Percentiles rank a stretch among this genome's conserved stretches.
These are phyloP conservation scores for Hysterangium stoloniferum DNA, from an alignment of 768 basidiomycete species.

Conservation along the genomic window DNA sequence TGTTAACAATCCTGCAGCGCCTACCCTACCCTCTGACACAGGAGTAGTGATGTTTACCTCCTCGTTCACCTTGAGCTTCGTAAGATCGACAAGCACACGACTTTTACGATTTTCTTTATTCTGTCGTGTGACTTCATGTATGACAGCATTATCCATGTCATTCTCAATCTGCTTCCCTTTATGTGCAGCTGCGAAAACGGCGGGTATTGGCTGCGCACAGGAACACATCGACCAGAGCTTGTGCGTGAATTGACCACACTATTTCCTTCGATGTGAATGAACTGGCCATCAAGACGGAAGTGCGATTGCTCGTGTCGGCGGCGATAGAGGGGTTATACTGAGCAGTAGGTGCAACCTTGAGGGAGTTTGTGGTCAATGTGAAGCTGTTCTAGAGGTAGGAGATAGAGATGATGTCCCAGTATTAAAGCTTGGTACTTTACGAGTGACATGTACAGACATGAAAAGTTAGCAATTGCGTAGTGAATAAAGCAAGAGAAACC, in stretches of 20 bases:
- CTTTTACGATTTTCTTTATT: constrained; percentile 1
- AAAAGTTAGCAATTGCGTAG: not conserved
- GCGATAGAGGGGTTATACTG: too few relatives aligned
- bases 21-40: not conserved
- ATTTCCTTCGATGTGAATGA: constrained; percentile 12
- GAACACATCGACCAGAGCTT: constrained; percentile 5
- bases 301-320: constrained; percentile 26
- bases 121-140: constrained; percentile 1
- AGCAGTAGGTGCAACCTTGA: too few relatives aligned
- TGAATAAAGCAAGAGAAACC: not conserved
- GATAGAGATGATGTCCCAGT: not conserved
- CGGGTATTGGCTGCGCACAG: constrained; percentile 26
- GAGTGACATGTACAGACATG: not conserved
- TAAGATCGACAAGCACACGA: constrained; percentile 13
- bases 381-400: not conserved
- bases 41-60: not conserved
- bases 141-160: constrained; percentile 14
- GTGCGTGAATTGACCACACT: not conserved
- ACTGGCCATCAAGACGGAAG: constrained; percentile 5
- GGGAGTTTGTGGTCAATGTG: not conserved
- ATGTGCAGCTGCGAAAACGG: constrained; percentile 7
- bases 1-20: not conserved
- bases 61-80: constrained; percentile 18
- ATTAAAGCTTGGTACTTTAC: constrained; percentile 7
- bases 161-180: constrained; percentile 13